Base-by-base conservation (phyloP, 1,284 basidiomycete species). In the Malassezia equina region DNA sequence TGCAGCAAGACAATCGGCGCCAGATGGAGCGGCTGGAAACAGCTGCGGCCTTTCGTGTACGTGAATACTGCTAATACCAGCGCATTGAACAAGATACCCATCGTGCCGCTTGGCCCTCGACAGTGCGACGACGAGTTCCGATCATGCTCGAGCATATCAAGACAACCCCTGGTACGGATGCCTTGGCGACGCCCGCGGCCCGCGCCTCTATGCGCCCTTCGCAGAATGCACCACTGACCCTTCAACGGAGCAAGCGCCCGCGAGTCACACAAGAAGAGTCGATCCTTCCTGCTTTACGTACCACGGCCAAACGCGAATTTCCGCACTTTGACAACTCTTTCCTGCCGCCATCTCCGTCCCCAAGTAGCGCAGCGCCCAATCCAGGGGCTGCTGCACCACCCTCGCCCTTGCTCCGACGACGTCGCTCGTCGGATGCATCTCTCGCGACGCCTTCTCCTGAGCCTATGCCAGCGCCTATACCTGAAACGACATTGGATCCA, bases 41-140 rank as follows among this genome's bases (percentile, higher is more conserved):
- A 17, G 59, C 59, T 21, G 59, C 62, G 7, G 60, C 66, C 21
- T 67, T 67, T 27, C 54, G 66, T 24, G 58, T 53, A 41, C 12
- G 51, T 53, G 19, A 9, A 17, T 12, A n/a, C 7, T 6, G 7
- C 51, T 53, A 11, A 53, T 27, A 1, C 13, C 28, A 53, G 51
- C 55, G 66, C 27, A 64, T 67, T 33, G 66, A 67, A 33, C 66
- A 67, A 51, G 66, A 67, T 33, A 64, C 66, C 5, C 62, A 55
- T 32, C 60, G 64, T 8, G 60, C 61, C 11, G 59, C 60, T 32
- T 67, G 66, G 66, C 64, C 66, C 1, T 64, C 66, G 6, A 61
- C 61, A 29, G 53, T 65, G 25, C 56, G 58, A 5, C 58, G 65
- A 1, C 52, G 63, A 2, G 56, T 60, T 9, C 59, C 63, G 4